Evolutionary conservation across 805 yeast species (phyloP), one percentile per base, ranked within the genome.

Genomic region (Pichia scutulata): DNA sequence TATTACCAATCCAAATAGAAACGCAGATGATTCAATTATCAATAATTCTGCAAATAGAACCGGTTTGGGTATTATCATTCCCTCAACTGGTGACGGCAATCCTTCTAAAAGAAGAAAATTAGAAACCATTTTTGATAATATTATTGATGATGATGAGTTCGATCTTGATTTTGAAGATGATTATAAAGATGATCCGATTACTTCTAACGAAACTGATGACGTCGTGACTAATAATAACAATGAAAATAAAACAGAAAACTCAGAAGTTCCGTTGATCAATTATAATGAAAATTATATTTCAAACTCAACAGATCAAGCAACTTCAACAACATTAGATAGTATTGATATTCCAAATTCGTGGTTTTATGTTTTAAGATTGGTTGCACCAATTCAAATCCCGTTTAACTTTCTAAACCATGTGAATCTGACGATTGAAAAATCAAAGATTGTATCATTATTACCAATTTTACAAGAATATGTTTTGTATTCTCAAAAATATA

Each of bases 351-450:
- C 86, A 7, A 84, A 82, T 55, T 82, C 82, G 65, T 63, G 85
- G 33, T 90, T 89, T 1, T 79, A 86, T 64, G 70, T 86, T 12
- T 64, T 86, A 25, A 68, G 90, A 52, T 78, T 82, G 41, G 76
- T 84, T 52, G 82, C 87, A 19, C 70, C 82, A 0, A 70, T 75
- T 42, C 75, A 86, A 0, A 79, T 86, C 12, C 92, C 95, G 0
- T 69, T 72, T 16, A 57, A 62, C 14, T 80, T 81, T 54, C 65
- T 76, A 40, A 53, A 67, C 13, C 67, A 70, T 19, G 36, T 44
- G 1, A 71, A 67, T 49, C 73, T 75, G 0, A 44, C 39, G 0
- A 42, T 73, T 4, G 21, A 59, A 2, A 57, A 52, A 13, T 52
- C 49, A 1, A 57, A 60, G 1, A 48, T 68, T 10, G 52, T 43